These are phyloP conservation scores for Microsporum ferrugineum DNA, from an alignment of 2,329 filamentous ascomycete genomes.

Conservation along the genomic window DNA sequence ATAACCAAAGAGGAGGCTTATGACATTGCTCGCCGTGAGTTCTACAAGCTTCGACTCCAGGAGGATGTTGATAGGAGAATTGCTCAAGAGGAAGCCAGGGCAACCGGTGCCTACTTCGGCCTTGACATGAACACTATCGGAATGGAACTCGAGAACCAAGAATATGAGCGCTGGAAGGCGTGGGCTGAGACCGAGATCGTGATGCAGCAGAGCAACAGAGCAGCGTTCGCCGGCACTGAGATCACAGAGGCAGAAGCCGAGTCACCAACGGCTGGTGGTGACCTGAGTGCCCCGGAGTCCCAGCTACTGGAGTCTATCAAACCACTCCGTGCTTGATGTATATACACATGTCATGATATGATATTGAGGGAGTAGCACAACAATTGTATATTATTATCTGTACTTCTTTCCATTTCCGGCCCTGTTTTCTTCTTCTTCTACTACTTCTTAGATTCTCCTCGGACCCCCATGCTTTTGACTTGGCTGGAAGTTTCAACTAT, in stretches of 20 bases:
- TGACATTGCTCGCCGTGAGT: slow-evolving; percentile 76
- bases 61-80: slow-evolving; percentile 75
- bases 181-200: slow-evolving; percentile 55
- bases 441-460: background rate
- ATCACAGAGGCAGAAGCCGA: background rate
- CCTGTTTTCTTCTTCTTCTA: background rate
- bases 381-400: background rate
- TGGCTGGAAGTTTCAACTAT: background rate
- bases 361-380: background rate
- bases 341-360: background rate
- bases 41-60: slow-evolving; percentile 71
- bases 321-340: background rate
- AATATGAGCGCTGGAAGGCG: slow-evolving; percentile 72
- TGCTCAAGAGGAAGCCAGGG: slow-evolving; percentile 73
- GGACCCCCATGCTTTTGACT: background rate
- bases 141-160: slow-evolving; percentile 67
- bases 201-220: slow-evolving; percentile 37
- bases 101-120: slow-evolving; percentile 81
- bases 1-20: slow-evolving; percentile 62
- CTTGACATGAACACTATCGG: slow-evolving; percentile 62
- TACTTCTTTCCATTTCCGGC: background rate
- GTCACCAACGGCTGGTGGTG: background rate
- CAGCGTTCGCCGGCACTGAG: slow-evolving; percentile 29
- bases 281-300: background rate
- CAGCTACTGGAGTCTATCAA: background rate